phyloP scores from a whole-genome alignment of 306 rosid species.

The Rubus parviflorus region DNA sequence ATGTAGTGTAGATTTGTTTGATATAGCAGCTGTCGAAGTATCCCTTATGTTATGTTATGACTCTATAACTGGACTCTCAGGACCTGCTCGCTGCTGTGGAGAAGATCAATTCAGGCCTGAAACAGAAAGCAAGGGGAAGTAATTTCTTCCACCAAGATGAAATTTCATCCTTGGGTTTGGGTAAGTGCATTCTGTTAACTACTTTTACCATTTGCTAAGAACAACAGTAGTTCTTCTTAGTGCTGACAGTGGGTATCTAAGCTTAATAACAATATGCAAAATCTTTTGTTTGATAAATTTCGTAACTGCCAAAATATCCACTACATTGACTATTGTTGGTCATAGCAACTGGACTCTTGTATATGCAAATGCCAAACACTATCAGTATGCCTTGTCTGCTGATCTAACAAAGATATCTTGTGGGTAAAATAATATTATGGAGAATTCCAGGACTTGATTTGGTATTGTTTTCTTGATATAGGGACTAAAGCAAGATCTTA shows the following conservation, averaged over 20 bases:
- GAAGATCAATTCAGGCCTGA: conserved; percentile 72
- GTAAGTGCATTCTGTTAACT: conserved; percentile 30
- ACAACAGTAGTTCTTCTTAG: neutral
- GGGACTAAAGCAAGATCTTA: conserved; percentile 54
- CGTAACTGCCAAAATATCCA: neutral
- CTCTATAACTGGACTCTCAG: conserved; percentile 33
- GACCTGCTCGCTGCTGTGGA: conserved; percentile 78
- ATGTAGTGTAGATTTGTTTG: neutral
- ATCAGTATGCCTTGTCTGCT: neutral
- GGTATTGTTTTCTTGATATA: conserved; percentile 21
- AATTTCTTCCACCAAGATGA: conserved; percentile 75
- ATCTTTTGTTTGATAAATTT: neutral
- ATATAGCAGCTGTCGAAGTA: neutral
- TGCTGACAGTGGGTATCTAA: neutral
- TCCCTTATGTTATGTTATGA: neutral
- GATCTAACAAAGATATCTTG: neutral
- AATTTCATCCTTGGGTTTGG: conserved; percentile 71
- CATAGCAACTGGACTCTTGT: neutral
- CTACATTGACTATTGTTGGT: neutral
- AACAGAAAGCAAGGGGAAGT: conserved; percentile 44
- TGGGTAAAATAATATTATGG: neutral
- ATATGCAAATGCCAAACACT: neutral
- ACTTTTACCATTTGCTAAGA: neutral
- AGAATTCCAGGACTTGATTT: neutral
- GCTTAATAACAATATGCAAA: neutral